Evolutionary conservation across 768 basidiomycete genomes (phyloP).

Genomic region (Leccinum uliginosum): DNA sequence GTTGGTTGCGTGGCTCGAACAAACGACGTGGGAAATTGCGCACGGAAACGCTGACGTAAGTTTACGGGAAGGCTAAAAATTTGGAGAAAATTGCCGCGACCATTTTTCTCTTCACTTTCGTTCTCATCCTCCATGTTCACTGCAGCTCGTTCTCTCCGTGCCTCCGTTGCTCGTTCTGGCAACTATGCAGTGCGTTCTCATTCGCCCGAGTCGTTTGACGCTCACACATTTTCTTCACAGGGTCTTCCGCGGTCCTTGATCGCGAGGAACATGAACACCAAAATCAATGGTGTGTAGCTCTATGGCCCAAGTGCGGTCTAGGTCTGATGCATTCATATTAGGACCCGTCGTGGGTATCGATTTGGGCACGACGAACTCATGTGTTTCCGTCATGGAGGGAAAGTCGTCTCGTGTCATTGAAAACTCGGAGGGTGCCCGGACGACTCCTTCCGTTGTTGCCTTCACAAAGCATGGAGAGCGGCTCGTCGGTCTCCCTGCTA

Average conservation of each 20-base stretch:
- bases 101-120: constrained; percentile 27
- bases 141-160: constrained; percentile 60
- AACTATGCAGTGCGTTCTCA: constrained; percentile 52
- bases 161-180: constrained; percentile 55
- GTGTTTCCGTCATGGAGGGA: constrained; percentile 94
- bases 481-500: constrained; percentile 91
- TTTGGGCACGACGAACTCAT: constrained; percentile 90
- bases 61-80: constrained; percentile 39
- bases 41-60: constrained; percentile 23
- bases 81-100: constrained; percentile 38
- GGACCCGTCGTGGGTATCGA: constrained; percentile 96
- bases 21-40: constrained; percentile 11
- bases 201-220: background rate
- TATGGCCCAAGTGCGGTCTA: background rate
- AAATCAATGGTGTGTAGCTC: constrained; percentile 68
- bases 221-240: constrained; percentile 31
- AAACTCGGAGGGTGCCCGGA: constrained; percentile 96
- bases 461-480: constrained; percentile 99
- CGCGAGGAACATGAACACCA: constrained; percentile 93
- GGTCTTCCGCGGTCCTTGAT: constrained; percentile 67
- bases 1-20: constrained; percentile 3
- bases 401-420: constrained; percentile 93
- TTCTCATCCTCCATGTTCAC: constrained; percentile 65
- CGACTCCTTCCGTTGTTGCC: constrained; percentile 97
- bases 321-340: constrained; percentile 19